Evolutionary conservation across 2,329 filamentous ascomycete genomes (phyloP), one percentile per base, ranked within the genome.

Genomic region (Venturia carpophila): DNA sequence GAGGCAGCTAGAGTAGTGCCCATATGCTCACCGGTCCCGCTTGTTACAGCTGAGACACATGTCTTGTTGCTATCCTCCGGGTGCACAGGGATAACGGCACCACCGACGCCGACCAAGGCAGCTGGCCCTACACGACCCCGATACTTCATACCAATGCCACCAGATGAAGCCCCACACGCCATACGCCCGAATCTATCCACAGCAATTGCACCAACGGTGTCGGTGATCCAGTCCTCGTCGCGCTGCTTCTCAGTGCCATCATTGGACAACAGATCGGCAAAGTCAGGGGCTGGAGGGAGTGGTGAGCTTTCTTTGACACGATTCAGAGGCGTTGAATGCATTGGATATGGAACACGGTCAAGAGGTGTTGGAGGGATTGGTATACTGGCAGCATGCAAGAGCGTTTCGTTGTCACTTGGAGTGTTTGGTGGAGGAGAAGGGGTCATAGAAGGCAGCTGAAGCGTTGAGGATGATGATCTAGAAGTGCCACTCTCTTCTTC

Each of bases 101-200:
- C 93, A 65, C 94, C 94, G 64, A 97, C 86, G 9, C 94, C 93
- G 17, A 97, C 90, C 19, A 99, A 82, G 24, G 94, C 94, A 42
- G 94, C 95, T 41, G 94, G 94, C 0, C 94, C 95, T 68, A 96
- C 84, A 43, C 94, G 88, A 6, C 94, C 95, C 67, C 87, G 86
- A 75, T 96, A 92, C 74, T 99, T 99, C 93, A 99, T 97, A 37
- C 94, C 93, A 73, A 99, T 99, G 1, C 94, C 94, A 6, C 94
- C 94, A 19, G 95, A 99, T 1, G 94, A 99, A 1, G 94, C 96
- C 19, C 89, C 94, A 4, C 93, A 94, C 5, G 95, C 93, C 72
- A 99, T 96, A 66, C 89, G 88, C 19, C 94, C 94, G 70, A 83
- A 84, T 62, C 84, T 83, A 72, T 99, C 94, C 68, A 99, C 87